Base-by-base conservation (phyloP, 2,329 filamentous ascomycete genomes). In the Aspergillus sp. region DNA sequence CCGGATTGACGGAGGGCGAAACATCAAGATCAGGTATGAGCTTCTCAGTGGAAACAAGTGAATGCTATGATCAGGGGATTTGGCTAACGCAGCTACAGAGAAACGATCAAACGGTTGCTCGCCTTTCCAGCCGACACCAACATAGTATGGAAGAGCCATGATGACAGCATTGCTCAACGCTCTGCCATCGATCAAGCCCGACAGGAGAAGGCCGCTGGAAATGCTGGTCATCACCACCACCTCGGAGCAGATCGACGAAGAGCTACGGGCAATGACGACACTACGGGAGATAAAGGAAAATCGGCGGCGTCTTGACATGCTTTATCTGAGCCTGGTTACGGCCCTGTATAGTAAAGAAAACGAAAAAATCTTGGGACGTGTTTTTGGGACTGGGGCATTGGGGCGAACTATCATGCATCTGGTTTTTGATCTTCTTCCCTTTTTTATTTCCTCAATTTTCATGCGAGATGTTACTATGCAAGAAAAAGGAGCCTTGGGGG, bases 111-210 rank as follows among this genome's bases (percentile, higher is more conserved):
- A 71, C 86, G 89, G 51, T 78, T 94, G 52, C 82, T 98, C 44
- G 80, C 82, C 54, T 88, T 96, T 64, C 91, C 91, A 1, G 72
- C 82, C 36, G 91, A 95, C 65, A 97, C 93, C 32, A 87, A 86
- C 60, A 85, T 98, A 47, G 83, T 93, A 57, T 98, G 90, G 82
- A 95, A 95, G 72, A 93, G 86, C 62, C 93, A 98, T 67, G 90
- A 96, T 62, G 88, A 91, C 52, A 95, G 89, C 67, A 96, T 98
- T 62, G 86, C 89, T 55, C 90, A 96, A 71, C 82, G 90, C 54
- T 87, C 85, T 28, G 88, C 88, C 13, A 90, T 95, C 51, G 90
- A 96, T 60, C 89, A 95, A 67, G 88, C 88, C 44, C 86, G 90
- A 49, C 88, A 91, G 56, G 90, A 95, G 61, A 95, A 95, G 70